phyloP scores from a whole-genome alignment of 208 protist genomes.

The Leishmania amazonensis region DNA sequence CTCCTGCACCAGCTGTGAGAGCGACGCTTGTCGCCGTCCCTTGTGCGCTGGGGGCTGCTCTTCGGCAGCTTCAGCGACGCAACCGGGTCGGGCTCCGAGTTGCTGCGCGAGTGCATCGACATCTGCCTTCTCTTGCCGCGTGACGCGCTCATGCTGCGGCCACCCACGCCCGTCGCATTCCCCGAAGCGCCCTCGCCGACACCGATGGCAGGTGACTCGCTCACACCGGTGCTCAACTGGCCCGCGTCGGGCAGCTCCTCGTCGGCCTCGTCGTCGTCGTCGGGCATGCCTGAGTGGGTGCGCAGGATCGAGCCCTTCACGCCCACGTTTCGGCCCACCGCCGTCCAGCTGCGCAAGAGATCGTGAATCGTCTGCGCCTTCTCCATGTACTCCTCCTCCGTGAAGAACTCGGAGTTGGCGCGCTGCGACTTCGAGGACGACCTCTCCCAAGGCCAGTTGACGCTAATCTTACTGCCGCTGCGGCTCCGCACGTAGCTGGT shows the following conservation, averaged over 20 bases:
- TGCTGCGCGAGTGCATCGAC: conserved; percentile 23
- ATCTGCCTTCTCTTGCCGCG: conserved; percentile 10
- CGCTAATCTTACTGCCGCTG: conserved; percentile 10
- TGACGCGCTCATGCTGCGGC: conserved; percentile 15
- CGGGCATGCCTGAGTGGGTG: conserved; percentile 7
- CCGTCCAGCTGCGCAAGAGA: conserved; percentile 36
- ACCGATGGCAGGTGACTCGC: not conserved
- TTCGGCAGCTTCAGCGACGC: not conserved
- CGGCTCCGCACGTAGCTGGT: conserved; percentile 19
- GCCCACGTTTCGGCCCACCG: conserved; percentile 39
- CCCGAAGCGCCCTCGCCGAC: not conserved
- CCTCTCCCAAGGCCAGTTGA: conserved; percentile 4
- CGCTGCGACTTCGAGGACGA: not conserved
- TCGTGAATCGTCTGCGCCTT: conserved; percentile 15
- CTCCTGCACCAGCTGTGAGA: conserved; percentile 7
- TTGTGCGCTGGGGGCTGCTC: not conserved
- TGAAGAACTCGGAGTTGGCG: conserved; percentile 31
- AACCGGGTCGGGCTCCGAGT: conserved; percentile 25
- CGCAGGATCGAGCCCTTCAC: conserved; percentile 28
- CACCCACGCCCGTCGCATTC: not conserved
- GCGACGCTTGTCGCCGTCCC: not conserved
- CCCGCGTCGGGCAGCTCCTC: conserved; percentile 13
- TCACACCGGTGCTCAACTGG: not conserved
- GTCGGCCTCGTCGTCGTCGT: conserved; percentile 19
- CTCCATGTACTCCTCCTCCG: conserved; percentile 38